Conservation (phyloP, 106 monocot genomes). For the Platanthera guangdongensis region DNA sequence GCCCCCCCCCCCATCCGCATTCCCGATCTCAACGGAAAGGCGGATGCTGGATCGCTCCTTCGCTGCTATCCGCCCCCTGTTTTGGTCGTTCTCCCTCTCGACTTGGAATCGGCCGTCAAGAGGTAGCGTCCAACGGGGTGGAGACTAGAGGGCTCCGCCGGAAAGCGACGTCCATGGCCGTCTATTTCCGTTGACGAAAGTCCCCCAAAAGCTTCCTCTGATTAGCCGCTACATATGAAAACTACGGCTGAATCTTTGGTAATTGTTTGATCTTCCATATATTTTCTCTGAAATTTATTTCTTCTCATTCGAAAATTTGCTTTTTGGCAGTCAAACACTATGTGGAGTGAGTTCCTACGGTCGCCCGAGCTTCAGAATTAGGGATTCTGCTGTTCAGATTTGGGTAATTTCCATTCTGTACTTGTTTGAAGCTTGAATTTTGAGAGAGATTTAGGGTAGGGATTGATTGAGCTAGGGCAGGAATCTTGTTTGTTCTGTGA, state of each 20-base stretch:
- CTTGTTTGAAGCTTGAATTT: background rate
- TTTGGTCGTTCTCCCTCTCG: too few relatives aligned
- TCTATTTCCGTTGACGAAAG: constrained; percentile 8
- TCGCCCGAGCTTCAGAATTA: background rate
- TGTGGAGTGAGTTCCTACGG: background rate
- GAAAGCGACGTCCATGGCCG: constrained; percentile 7
- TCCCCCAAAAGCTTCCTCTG: background rate
- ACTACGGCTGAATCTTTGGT: background rate
- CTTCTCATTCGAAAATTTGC: background rate
- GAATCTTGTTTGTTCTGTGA: background rate
- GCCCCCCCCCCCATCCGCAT: too few relatives aligned
- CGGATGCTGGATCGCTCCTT: too few relatives aligned
- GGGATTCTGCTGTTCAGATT: background rate
- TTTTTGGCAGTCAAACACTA: background rate
- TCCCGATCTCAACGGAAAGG: too few relatives aligned
- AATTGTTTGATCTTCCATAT: background rate
- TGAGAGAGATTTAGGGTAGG: background rate
- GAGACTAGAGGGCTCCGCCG: background rate
- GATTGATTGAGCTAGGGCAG: background rate
- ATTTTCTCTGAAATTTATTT: background rate
- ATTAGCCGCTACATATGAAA: background rate
- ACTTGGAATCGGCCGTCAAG: background rate
- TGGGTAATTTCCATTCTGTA: background rate
- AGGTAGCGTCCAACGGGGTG: background rate
- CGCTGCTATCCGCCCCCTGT: too few relatives aligned